Evolutionary conservation across 1,284 basidiomycete genomes (phyloP).

Genomic region (Cryptococcus depauperatus): DNA sequence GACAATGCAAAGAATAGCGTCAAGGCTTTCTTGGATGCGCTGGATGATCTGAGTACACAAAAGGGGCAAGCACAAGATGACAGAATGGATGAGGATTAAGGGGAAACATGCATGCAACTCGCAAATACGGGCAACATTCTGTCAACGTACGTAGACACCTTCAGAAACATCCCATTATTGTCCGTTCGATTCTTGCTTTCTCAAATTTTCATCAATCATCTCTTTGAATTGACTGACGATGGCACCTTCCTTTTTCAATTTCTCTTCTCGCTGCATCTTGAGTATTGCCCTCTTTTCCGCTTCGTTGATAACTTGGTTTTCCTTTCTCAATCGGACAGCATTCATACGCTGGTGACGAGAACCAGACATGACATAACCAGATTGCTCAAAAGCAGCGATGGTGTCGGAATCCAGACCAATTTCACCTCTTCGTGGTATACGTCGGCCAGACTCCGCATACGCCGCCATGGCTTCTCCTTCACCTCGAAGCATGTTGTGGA

Average conservation of each 20-base stretch:
- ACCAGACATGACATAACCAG: conserved; percentile 98
- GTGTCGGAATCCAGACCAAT: conserved; percentile 82
- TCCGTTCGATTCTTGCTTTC: conserved; percentile 9
- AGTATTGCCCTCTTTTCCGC: conserved; percentile 93
- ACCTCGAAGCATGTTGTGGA: conserved; percentile 80
- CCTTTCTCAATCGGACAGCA: conserved; percentile 89
- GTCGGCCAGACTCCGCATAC: conserved; percentile 78
- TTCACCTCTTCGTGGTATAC: conserved; percentile 96
- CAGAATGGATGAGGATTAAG: conserved; percentile 28
- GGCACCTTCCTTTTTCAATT: conserved; percentile 69
- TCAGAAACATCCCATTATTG: neutral
- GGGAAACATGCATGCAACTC: neutral
- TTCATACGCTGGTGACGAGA: conserved; percentile 90
- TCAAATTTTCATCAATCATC: conserved; percentile 62
- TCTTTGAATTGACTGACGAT: conserved; percentile 60
- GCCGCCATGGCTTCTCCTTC: conserved; percentile 97
- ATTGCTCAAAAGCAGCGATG: conserved; percentile 76
- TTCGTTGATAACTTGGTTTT: conserved; percentile 96
- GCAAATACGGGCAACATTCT: no score
- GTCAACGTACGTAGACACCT: no score
- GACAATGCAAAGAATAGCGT: conserved; percentile 34
- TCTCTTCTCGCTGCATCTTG: conserved; percentile 87
- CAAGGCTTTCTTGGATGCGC: conserved; percentile 35
- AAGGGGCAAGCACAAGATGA: conserved; percentile 15
- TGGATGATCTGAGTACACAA: conserved; percentile 13